phyloP scores from a whole-genome alignment of 1,284 basidiomycete genomes.

The Sphagnurus paluster region DNA sequence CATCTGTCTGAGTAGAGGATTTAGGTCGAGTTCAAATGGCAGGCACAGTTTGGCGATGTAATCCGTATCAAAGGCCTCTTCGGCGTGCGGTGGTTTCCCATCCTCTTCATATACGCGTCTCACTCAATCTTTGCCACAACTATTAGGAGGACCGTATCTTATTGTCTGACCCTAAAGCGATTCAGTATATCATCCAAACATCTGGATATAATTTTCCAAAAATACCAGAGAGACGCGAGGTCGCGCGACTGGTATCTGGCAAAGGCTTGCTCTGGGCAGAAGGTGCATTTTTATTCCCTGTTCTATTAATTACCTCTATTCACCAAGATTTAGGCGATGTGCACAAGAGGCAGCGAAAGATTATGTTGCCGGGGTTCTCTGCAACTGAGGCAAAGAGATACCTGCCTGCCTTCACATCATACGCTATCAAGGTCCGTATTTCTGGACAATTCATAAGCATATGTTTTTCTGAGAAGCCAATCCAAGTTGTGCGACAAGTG shows the following conservation, averaged over 20 bases:
- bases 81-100: slow-evolving; percentile 27
- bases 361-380: slow-evolving; percentile 38
- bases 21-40: slow-evolving; percentile 39
- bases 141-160: slow-evolving; percentile 41
- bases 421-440: slow-evolving; percentile 32
- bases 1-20: neutral
- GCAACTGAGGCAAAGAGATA: slow-evolving; percentile 32
- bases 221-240: slow-evolving; percentile 30
- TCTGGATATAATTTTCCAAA: slow-evolving; percentile 38
- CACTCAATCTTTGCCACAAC: slow-evolving; percentile 1
- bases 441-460: slow-evolving; percentile 1
- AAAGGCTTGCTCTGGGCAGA: slow-evolving; percentile 31
- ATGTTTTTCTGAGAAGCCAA: neutral
- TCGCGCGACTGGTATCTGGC: slow-evolving; percentile 30
- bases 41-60: slow-evolving; percentile 34
- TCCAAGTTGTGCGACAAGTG: slow-evolving; percentile 45
- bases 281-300: slow-evolving; percentile 18
- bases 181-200: slow-evolving; percentile 43
- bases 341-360: slow-evolving; percentile 36
- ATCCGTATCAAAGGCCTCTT: slow-evolving; percentile 35
- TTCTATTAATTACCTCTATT: neutral
- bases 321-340: slow-evolving; percentile 25
- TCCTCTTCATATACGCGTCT: neutral
- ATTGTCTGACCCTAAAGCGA: slow-evolving; percentile 41
- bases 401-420: slow-evolving; percentile 33